Conservation (phyloP, 2,329 filamentous ascomycete species). For the Cytospora piceicola region DNA sequence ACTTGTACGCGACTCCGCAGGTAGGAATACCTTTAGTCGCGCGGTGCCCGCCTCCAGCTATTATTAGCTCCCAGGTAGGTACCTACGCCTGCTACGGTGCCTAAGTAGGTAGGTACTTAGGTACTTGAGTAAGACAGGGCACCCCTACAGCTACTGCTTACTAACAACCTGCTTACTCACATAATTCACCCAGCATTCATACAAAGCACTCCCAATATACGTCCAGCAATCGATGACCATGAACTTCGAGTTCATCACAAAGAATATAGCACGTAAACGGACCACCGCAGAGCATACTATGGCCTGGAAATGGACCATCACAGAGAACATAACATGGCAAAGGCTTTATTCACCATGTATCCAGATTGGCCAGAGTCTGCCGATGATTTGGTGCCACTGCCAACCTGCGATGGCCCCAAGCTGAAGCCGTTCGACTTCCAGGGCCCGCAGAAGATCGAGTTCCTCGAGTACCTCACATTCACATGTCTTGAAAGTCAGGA, state of each 20-base stretch:
- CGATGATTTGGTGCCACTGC: conserved; percentile 33
- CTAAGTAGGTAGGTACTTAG: no score
- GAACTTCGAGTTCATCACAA: background rate
- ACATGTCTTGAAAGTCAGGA: conserved; percentile 32
- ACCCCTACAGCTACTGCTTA: no score
- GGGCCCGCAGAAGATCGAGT: conserved; percentile 34
- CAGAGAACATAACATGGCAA: background rate
- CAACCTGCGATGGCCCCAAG: conserved; percentile 33
- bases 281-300: background rate
- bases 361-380: conserved; percentile 28
- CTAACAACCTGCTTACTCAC: background rate
- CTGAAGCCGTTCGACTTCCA: conserved; percentile 34
- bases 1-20: conserved; percentile 14
- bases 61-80: conserved; percentile 10
- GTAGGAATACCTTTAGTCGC: background rate
- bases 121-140: no score
- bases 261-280: background rate
- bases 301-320: background rate
- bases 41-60: background rate
- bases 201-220: background rate
- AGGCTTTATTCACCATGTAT: conserved; percentile 24
- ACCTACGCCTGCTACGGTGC: no score
- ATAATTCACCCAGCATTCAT: background rate
- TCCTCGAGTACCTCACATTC: conserved; percentile 32
- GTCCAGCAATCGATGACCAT: background rate